Evolutionary conservation across 192 early-diverging fungal species (phyloP).

Genomic region (Coemansia sp.): DNA sequence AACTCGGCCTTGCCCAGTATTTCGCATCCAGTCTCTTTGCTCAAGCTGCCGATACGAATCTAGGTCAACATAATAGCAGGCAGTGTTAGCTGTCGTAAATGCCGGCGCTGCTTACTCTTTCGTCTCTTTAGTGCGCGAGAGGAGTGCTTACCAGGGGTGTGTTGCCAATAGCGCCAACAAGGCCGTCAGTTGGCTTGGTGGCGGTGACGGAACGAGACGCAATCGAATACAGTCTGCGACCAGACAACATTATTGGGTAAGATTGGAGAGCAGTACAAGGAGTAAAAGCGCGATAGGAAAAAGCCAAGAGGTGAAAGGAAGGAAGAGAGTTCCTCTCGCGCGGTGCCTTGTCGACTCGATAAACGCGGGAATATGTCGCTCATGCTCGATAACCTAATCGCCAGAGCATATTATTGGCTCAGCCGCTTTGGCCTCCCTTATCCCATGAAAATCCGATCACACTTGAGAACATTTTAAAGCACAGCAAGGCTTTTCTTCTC

Average conservation of each 20-base stretch:
- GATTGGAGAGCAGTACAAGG: neutral
- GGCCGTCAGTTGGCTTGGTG: constrained; percentile 63
- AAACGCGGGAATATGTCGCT: neutral
- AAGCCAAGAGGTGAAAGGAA: neutral
- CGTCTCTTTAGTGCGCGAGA: neutral
- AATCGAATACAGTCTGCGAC: constrained; percentile 41
- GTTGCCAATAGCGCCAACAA: constrained; percentile 86
- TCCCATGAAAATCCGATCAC: neutral
- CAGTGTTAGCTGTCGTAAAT: neutral
- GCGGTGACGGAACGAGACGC: constrained; percentile 36
- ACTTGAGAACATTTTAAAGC: neutral
- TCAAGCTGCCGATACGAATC: constrained; percentile 69
- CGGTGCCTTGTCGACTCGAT: neutral
- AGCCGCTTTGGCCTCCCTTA: too few relatives aligned
- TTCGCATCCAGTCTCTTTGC: constrained; percentile 77
- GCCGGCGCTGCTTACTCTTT: neutral
- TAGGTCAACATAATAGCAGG: constrained; percentile 16
- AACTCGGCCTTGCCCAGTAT: constrained; percentile 95
- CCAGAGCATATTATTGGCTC: neutral
- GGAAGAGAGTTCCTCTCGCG: neutral
- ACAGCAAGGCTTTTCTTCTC: neutral
- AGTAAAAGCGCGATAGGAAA: neutral
- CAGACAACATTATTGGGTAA: constrained; percentile 23
- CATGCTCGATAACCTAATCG: constrained; percentile 2
- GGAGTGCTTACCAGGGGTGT: constrained; percentile 74